Percentiles rank a stretch among this genome's conserved stretches.
Evolutionary conservation across 2,329 filamentous ascomycete genomes (phyloP).

Genomic region (Penicillium sp.): DNA sequence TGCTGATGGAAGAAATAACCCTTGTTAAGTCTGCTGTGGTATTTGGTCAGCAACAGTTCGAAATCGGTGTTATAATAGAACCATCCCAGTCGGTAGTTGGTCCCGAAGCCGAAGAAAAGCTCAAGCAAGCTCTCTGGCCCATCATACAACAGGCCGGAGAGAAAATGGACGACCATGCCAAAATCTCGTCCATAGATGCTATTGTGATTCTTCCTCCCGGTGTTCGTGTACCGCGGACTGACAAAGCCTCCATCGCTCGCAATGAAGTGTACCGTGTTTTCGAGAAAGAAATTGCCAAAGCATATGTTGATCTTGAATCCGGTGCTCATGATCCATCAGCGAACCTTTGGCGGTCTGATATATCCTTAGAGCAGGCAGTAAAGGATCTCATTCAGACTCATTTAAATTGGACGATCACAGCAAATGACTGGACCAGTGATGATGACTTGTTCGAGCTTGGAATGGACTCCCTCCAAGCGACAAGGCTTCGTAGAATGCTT

Average conservation of each 20-base stretch:
- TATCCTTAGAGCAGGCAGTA: background rate
- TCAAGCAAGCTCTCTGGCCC: slow-evolving; percentile 4
- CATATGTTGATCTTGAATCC: background rate
- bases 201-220: background rate
- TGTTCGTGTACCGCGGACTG: background rate
- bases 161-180: slow-evolving; percentile 1
- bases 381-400: background rate
- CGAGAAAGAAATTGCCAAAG: slow-evolving; percentile 2
- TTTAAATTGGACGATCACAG: background rate
- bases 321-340: background rate
- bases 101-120: background rate
- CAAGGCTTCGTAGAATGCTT: slow-evolving; percentile 2
- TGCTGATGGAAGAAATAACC: background rate
- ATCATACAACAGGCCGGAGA: slow-evolving; percentile 1
- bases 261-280: slow-evolving; percentile 5
- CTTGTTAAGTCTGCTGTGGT: slow-evolving; percentile 4
- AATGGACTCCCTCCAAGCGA: slow-evolving; percentile 3
- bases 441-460: slow-evolving; percentile 1
- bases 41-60: slow-evolving; percentile 3
- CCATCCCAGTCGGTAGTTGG: background rate
- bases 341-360: background rate
- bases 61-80: slow-evolving; percentile 4
- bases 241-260: slow-evolving; percentile 2
- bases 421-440: background rate
- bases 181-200: slow-evolving; percentile 3